phyloP scores from a whole-genome alignment of 345 rosid species.

The Lepidium africanum region DNA sequence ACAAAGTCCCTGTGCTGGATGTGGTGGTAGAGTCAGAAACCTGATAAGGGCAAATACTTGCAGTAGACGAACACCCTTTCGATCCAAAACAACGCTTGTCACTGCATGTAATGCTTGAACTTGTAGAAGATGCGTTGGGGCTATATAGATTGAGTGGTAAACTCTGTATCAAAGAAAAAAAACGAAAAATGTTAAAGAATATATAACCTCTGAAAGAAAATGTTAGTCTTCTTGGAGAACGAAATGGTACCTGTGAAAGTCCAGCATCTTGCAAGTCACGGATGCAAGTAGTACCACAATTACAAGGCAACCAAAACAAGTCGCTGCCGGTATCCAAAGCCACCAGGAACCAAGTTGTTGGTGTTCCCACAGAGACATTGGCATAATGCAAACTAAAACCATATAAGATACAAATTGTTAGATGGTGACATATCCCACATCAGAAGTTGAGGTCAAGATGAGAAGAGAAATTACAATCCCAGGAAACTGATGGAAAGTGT shows the following conservation, averaged over 20 bases:
- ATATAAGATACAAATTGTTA: background rate
- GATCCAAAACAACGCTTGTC: conserved; percentile 42
- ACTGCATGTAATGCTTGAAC: conserved; percentile 47
- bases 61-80: conserved; percentile 36
- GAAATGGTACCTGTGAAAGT: conserved; percentile 25
- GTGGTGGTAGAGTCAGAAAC: conserved; percentile 42
- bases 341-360: conserved; percentile 56
- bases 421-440: too few species aligned
- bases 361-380: conserved; percentile 74
- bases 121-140: conserved; percentile 58
- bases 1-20: conserved; percentile 42
- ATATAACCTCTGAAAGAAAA: background rate
- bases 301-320: conserved; percentile 91
- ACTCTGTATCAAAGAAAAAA: conserved; percentile 29
- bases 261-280: conserved; percentile 26
- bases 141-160: conserved; percentile 49
- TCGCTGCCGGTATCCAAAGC: conserved; percentile 85
- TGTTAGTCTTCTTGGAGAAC: background rate
- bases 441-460: background rate
- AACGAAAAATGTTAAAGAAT: background rate
- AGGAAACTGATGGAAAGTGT: conserved; percentile 29
- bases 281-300: conserved; percentile 52
- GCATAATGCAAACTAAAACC: conserved; percentile 71
- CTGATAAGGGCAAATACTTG: conserved; percentile 49
- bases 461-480: conserved; percentile 33